Conservation (phyloP, 176 grass and related monocot genomes). For the Hordeum marinum region DNA sequence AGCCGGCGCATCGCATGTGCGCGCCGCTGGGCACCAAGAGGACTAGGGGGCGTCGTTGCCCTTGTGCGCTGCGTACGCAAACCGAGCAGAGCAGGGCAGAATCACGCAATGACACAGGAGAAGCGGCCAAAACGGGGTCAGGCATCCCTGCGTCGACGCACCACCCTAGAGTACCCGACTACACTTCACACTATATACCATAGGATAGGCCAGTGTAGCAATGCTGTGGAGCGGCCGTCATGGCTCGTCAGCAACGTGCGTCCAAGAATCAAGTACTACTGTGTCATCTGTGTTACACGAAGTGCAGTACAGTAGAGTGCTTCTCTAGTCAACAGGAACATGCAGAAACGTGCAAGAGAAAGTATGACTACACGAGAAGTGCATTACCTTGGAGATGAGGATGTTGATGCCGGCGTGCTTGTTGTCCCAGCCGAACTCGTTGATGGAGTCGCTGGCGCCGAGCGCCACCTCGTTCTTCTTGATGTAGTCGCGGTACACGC, state of each 20-base stretch:
- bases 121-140: neutral
- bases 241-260: neutral
- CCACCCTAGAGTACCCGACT: neutral
- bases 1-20: neutral
- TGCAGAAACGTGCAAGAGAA: neutral
- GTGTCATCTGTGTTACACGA: neutral
- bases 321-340: neutral
- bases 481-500: conserved; percentile 79
- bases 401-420: conserved; percentile 98
- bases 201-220: neutral
- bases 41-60: neutral
- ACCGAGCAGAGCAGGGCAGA: neutral
- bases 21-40: too few species aligned
- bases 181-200: neutral
- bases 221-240: neutral
- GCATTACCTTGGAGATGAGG: conserved; percentile 74
- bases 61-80: neutral
- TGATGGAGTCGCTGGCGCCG: conserved; percentile 56
- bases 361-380: too few species aligned
- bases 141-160: neutral
- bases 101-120: neutral
- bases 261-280: neutral
- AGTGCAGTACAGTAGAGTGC: neutral
- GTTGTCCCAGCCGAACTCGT: conserved; percentile 97
- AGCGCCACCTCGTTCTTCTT: conserved; percentile 78